Percentiles rank a stretch among this genome's conserved stretches.
phyloP scores from a whole-genome alignment of 1,284 basidiomycete species.

The Tilletiopsis washingtonensis region DNA sequence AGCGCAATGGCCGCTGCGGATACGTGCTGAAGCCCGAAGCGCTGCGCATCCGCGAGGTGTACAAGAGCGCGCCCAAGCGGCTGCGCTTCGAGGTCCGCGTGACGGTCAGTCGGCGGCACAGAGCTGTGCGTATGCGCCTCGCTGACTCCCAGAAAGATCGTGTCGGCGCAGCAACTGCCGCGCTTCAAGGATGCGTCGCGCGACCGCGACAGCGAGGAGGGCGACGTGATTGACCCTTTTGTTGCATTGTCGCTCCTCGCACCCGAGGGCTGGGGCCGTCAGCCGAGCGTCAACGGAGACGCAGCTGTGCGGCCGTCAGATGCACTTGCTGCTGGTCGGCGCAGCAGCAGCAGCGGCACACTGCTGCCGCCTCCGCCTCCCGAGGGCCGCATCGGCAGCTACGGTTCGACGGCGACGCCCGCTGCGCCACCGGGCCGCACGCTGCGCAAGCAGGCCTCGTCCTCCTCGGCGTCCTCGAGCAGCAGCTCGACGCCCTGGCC shows the following conservation, averaged over 20 bases:
- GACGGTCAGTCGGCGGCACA: no score
- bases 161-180: conserved; percentile 90
- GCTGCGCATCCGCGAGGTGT: conserved; percentile 55
- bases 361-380: not conserved
- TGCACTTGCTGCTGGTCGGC: not conserved
- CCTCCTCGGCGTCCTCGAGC: not conserved
- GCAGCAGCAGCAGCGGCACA: not conserved
- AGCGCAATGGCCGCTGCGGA: conserved; percentile 71
- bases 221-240: conserved; percentile 32
- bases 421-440: not conserved
- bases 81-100: conserved; percentile 26
- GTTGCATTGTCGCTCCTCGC: conserved; percentile 25
- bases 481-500: not conserved
- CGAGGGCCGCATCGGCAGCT: no score
- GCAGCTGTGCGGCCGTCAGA: not conserved
- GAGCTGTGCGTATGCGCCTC: not conserved
- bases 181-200: conserved; percentile 16
- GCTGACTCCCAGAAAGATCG: no score
- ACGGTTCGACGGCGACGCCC: not conserved
- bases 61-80: conserved; percentile 19
- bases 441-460: not conserved
- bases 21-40: conserved; percentile 84
- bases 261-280: conserved; percentile 30
- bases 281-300: conserved; percentile 7
- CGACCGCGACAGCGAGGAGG: conserved; percentile 26